Conservation (phyloP, 1,284 basidiomycete species). For the Filobasidium uniguttulatum region DNA sequence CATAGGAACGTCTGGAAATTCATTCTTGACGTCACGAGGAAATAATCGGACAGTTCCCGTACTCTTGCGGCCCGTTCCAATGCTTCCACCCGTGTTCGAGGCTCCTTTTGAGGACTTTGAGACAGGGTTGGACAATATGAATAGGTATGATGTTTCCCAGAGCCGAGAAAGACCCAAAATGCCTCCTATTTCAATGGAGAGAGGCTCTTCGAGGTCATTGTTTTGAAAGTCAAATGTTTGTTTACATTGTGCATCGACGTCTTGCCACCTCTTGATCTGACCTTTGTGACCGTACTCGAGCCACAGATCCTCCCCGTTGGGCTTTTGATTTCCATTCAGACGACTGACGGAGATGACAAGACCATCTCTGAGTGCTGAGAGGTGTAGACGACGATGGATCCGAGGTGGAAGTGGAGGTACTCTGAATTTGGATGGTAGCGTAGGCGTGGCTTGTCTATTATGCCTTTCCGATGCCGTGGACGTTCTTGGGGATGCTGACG, state of each 20-base stretch:
- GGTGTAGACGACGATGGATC: constrained; percentile 25
- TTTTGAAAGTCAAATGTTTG: constrained; percentile 4
- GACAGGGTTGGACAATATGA: constrained; percentile 21
- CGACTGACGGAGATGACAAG: constrained; percentile 20
- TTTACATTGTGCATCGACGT: not conserved
- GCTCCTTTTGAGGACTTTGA: not conserved
- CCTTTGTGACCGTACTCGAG: constrained; percentile 31
- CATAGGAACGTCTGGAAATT: constrained; percentile 10
- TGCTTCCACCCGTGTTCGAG: not conserved
- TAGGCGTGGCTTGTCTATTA: constrained; percentile 11
- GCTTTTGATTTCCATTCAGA: constrained; percentile 7
- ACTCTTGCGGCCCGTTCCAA: not conserved
- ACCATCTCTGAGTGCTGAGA: constrained; percentile 20
- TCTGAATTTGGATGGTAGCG: constrained; percentile 27
- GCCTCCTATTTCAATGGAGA: constrained; percentile 27
- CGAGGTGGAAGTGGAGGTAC: constrained; percentile 31
- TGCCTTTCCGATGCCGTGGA: not conserved
- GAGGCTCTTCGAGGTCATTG: constrained; percentile 3
- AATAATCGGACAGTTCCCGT: constrained; percentile 6
- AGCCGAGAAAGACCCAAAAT: constrained; percentile 32
- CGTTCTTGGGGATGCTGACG: not conserved
- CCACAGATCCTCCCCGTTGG: constrained; percentile 17
- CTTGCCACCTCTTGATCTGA: constrained; percentile 19
- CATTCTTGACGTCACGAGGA: constrained; percentile 9
- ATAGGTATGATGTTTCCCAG: constrained; percentile 36